A percentile compares a stretch with the other conserved stretches of the same genome.
Evolutionary conservation across 805 yeast species (phyloP).

Genomic region (Kluyveromyces dobzhanskii): DNA sequence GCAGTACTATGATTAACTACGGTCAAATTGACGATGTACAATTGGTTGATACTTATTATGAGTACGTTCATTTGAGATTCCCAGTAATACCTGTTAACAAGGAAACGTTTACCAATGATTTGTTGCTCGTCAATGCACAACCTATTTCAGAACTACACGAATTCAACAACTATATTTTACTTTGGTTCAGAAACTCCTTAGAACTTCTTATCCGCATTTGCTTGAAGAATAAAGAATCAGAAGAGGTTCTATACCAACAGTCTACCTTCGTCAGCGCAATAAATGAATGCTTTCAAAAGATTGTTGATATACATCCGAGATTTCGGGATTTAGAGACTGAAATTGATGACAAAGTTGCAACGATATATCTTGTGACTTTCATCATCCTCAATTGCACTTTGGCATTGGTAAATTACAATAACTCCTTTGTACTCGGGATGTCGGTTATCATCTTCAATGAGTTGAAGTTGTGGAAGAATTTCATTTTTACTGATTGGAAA

Average conservation of each 20-base stretch:
- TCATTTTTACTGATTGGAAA: constrained; percentile 19
- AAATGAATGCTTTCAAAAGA: constrained; percentile 26
- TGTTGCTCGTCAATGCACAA: constrained; percentile 25
- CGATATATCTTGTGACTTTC: constrained; percentile 33
- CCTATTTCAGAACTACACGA: constrained; percentile 25
- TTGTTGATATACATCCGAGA: constrained; percentile 27
- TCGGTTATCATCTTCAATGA: constrained; percentile 51
- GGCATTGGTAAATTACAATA: constrained; percentile 50
- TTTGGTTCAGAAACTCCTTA: constrained; percentile 28
- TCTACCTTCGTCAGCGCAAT: constrained; percentile 22
- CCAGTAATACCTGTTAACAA: constrained; percentile 33
- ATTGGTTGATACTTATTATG: constrained; percentile 39
- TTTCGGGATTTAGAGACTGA: constrained; percentile 21
- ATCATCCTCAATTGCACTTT: constrained; percentile 46
- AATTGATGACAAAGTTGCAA: constrained; percentile 25
- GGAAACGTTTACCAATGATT: constrained; percentile 24
- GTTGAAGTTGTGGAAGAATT: constrained; percentile 39
- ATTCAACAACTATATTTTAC: constrained; percentile 24
- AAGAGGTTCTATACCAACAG: constrained; percentile 18
- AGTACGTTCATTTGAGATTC: constrained; percentile 35
- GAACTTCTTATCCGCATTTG: constrained; percentile 25
- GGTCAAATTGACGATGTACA: constrained; percentile 29
- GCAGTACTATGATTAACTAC: constrained; percentile 10
- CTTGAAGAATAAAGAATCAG: constrained; percentile 11
- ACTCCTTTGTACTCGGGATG: constrained; percentile 48